A percentile compares a stretch with the other conserved stretches of the same genome.
Conservation (phyloP, 164 flowering plant genomes). For the Piper longum region DNA sequence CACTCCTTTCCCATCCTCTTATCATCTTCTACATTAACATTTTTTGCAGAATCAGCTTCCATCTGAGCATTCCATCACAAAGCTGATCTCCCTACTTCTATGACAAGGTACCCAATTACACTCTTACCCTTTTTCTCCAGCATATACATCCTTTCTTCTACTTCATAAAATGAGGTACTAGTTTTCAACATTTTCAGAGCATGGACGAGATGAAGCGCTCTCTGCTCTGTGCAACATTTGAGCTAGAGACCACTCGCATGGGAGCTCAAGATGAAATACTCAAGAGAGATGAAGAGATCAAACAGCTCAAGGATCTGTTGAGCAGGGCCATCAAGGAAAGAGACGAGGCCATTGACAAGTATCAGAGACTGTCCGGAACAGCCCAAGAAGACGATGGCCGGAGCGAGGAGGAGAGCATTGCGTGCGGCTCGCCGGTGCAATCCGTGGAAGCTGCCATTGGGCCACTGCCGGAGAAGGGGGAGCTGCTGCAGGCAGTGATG, state of each 20-base stretch:
- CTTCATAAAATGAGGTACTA: too few species aligned
- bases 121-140: too few species aligned
- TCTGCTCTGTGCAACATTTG: slow-evolving; percentile 29
- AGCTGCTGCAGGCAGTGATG: slow-evolving; percentile 52
- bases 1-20: not conserved
- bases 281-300: slow-evolving; percentile 33
- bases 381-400: slow-evolving; percentile 1
- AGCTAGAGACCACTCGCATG: slow-evolving; percentile 39
- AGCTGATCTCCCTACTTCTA: not conserved
- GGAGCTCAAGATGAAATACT: slow-evolving; percentile 33
- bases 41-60: not conserved
- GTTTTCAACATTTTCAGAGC: slow-evolving; percentile 14
- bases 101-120: not conserved
- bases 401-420: not conserved
- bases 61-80: not conserved
- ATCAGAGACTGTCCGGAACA: slow-evolving; percentile 28
- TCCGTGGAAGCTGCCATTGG: slow-evolving; percentile 29
- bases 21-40: not conserved
- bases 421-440: slow-evolving; percentile 20
- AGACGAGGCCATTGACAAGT: slow-evolving; percentile 54
- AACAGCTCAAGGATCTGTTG: slow-evolving; percentile 29
- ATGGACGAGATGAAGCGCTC: slow-evolving; percentile 43
- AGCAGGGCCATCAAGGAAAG: slow-evolving; percentile 43
- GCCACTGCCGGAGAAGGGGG: slow-evolving; percentile 65
- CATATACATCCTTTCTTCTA: too few species aligned